Evolutionary conservation across 768 basidiomycete genomes (phyloP).

Genomic region (Phaeotremella fagi): DNA sequence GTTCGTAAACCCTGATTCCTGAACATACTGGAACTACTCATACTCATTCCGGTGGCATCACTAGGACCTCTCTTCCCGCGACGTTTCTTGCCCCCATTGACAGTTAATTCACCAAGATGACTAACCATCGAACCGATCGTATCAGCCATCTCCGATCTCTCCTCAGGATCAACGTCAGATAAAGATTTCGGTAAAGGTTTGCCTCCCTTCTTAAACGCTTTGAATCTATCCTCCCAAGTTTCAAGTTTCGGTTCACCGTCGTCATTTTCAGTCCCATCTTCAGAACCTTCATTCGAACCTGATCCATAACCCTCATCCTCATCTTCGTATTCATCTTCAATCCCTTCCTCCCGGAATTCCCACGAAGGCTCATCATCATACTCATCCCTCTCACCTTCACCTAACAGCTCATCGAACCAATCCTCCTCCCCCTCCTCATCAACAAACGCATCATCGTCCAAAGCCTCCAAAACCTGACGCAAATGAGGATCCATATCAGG

Average conservation of each 20-base stretch:
- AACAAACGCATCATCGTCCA: constrained; percentile 94
- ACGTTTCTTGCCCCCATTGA: constrained; percentile 66
- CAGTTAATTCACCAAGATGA: constrained; percentile 56
- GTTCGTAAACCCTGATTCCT: constrained; percentile 82
- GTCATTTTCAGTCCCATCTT: constrained; percentile 17
- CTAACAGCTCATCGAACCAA: constrained; percentile 36
- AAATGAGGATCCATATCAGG: constrained; percentile 96
- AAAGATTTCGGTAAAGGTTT: constrained; percentile 49
- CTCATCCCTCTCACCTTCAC: constrained; percentile 37
- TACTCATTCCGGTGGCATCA: constrained; percentile 88
- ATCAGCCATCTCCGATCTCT: constrained; percentile 56
- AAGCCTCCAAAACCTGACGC: constrained; percentile 82
- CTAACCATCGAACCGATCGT: constrained; percentile 69
- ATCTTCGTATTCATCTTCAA: constrained; percentile 27
- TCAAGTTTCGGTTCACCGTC: constrained; percentile 45
- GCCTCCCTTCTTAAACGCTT: constrained; percentile 60
- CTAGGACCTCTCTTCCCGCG: constrained; percentile 64
- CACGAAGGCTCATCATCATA: constrained; percentile 34
- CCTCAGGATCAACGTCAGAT: constrained; percentile 50
- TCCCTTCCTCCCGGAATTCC: constrained; percentile 44
- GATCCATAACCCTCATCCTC: neutral
- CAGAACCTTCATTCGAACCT: neutral
- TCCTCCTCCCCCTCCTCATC: constrained; percentile 48
- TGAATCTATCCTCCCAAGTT: constrained; percentile 77
- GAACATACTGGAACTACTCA: constrained; percentile 95